Base-by-base conservation (phyloP, 148 eudicot species). In the Simmondsia chinensis region DNA sequence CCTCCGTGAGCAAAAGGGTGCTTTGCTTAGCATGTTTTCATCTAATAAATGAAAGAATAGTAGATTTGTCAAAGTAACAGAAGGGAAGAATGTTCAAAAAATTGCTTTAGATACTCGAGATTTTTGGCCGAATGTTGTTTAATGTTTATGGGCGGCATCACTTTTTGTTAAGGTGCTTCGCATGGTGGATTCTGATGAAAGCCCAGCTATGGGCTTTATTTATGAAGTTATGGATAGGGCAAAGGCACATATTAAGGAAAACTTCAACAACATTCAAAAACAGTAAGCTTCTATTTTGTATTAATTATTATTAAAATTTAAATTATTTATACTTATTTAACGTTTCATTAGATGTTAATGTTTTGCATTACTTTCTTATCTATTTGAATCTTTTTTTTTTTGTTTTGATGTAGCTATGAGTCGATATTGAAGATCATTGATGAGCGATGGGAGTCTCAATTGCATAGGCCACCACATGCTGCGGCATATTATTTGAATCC, bases 321-420 rank as follows among this genome's bases (percentile, higher is more conserved):
- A n/a, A n/a, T n/a, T n/a, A n/a, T n/a, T n/a, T n/a, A n/a, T n/a
- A n/a, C n/a, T n/a, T n/a, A n/a, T n/a, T n/a, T n/a, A n/a, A n/a
- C n/a, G n/a, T n/a, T n/a, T n/a, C n/a, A n/a, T n/a, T n/a, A n/a
- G n/a, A n/a, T n/a, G n/a, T n/a, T n/a, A n/a, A n/a, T n/a, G n/a
- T n/a, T n/a, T n/a, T n/a, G n/a, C n/a, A n/a, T n/a, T n/a, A n/a
- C n/a, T n/a, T n/a, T n/a, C n/a, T n/a, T n/a, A n/a, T n/a, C n/a
- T n/a, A n/a, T n/a, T n/a, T n/a, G n/a, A n/a, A n/a, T n/a, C n/a
- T n/a, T n/a, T n/a, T n/a, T n/a, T n/a, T n/a, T n/a, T n/a, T n/a
- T n/a, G n/a, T n/a, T n/a, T n/a, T n/a, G n/a, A n/a, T n/a, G 3
- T 24, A 50, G 43, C 2, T 50, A 50, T 50, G 33, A 37, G 44